Base-by-base conservation (phyloP, 2,329 filamentous ascomycete genomes). In the Aspergillus terreus region DNA sequence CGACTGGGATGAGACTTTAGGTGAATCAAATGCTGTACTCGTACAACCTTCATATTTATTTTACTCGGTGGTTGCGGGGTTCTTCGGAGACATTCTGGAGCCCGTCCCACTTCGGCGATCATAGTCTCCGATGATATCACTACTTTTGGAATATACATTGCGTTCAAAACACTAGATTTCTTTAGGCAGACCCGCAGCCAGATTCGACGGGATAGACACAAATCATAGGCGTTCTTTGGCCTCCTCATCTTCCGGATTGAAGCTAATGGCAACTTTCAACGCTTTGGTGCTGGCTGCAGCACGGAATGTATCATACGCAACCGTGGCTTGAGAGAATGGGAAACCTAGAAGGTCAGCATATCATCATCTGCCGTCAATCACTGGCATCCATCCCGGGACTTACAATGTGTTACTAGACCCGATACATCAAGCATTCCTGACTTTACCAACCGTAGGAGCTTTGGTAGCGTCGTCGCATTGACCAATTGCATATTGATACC, bases 401-500 rank as follows among this genome's bases (percentile, higher is more conserved):
- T 54, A 63, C 58, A 49, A 50, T 63, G 61, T 12, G 58, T 63
- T 40, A 62, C 56, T 14, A 63, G 43, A 1, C 47, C 47, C 17
- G 47, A 47, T 12, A 59, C 52, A 15, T 61, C 52, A 30, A 63
- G 44, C 23, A 50, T 27, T 4, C 55, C 52, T 7, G 53, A 51
- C 38, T 60, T 52, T 30, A 57, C 52, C 17, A 61, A 47, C 25
- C 47, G 50, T 32, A 62, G n/a, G 11, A 63, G 49, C 6, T 45
- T 51, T 6, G 54, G 49, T 1, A 55, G 59, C 2, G 51, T 58
- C 10, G 56, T 61, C 19, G 56, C 55, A 23, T 63, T 59, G 11
- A 63, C 56, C n/a, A 63, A 51, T 11, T 53, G 50, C 58, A 59
- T 60, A 49, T 63, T 55, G 32, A 63, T 60, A 48, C 58, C 61